phyloP scores from a whole-genome alignment of 225 moss, liverwort and hornwort genomes.

The Straminergon stramineum region DNA sequence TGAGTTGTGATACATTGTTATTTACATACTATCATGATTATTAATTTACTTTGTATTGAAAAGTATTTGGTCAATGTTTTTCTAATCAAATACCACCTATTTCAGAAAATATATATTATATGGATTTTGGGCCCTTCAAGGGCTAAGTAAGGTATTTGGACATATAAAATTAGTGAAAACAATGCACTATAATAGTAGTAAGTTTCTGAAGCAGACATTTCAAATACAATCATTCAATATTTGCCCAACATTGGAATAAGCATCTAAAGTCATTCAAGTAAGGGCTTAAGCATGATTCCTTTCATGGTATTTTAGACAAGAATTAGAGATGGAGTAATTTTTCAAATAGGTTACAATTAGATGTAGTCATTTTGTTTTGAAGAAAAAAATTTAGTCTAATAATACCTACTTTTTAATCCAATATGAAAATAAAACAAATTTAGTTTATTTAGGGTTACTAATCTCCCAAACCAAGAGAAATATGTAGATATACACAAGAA shows the following conservation, averaged over 20 bases:
- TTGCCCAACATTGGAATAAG: fast-evolving
- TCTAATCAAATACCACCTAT: too few relatives aligned
- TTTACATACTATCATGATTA: too few relatives aligned
- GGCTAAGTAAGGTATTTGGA: too few relatives aligned
- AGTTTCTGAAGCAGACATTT: neutral
- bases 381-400: too few relatives aligned
- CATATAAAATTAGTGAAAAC: neutral
- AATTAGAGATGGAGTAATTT: neutral
- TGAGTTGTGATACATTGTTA: too few relatives aligned
- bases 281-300: neutral
- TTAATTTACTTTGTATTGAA: too few relatives aligned
- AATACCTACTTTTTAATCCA: neutral
- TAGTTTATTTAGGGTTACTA: neutral
- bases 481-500: neutral
- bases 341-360: neutral
- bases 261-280: neutral
- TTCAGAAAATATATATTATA: too few relatives aligned
- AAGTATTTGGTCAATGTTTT: too few relatives aligned
- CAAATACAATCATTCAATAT: neutral
- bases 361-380: fast-evolving
- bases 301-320: neutral
- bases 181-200: neutral
- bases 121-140: too few relatives aligned
- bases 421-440: neutral
- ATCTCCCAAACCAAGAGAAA: too few relatives aligned